A percentile compares a stretch with the other conserved stretches of the same genome.
Evolutionary conservation across 2,329 filamentous ascomycete species (phyloP).

Genomic region (Phyllosticta ampelicida): DNA sequence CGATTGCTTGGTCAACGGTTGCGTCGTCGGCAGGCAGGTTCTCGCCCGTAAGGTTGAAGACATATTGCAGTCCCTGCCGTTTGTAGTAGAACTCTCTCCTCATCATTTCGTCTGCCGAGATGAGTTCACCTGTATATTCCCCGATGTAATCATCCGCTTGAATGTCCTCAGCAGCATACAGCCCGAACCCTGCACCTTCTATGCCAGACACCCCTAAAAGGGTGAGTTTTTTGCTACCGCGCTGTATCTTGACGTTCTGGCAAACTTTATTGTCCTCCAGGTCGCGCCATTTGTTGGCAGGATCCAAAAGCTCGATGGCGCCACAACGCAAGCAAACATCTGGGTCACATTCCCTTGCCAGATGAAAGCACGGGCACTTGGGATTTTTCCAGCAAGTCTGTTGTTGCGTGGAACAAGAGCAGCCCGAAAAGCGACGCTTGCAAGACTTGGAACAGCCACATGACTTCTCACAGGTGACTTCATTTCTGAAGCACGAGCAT

Average conservation of each 20-base stretch:
- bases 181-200: conserved; percentile 62
- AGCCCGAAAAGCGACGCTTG: conserved; percentile 38
- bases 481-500: conserved; percentile 53
- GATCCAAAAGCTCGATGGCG: conserved; percentile 56
- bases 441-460: conserved; percentile 56
- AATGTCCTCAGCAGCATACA: conserved; percentile 61
- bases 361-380: conserved; percentile 56
- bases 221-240: conserved; percentile 53
- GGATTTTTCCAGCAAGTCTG: conserved; percentile 35
- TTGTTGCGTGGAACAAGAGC: conserved; percentile 26
- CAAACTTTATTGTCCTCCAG: conserved; percentile 50
- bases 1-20: conserved; percentile 42
- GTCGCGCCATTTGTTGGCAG: conserved; percentile 52
- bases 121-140: conserved; percentile 71
- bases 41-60: conserved; percentile 40
- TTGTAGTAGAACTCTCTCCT: conserved; percentile 41
- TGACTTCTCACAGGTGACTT: conserved; percentile 60
- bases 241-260: conserved; percentile 62
- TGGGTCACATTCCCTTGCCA: conserved; percentile 73
- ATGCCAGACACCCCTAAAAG: conserved; percentile 53
- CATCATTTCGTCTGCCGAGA: conserved; percentile 58
- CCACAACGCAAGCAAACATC: conserved; percentile 64
- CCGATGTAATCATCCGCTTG: conserved; percentile 61
- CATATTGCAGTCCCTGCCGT: conserved; percentile 46
- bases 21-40: not conserved